Conservation (phyloP, 345 rosid genomes). For the Toxicodendron radicans region DNA sequence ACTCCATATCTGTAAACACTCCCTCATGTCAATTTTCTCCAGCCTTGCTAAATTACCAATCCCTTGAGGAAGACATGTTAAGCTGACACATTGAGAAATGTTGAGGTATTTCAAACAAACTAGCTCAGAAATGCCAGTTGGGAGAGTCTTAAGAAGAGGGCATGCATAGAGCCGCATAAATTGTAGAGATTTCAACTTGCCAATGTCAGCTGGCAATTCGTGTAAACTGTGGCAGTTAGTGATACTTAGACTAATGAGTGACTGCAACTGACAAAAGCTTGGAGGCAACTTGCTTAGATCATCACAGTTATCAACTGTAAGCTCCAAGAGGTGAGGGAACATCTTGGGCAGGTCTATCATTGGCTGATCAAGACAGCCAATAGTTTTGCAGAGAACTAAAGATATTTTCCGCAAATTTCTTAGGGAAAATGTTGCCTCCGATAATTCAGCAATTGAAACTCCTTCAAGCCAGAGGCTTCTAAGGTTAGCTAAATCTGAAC, state of each 20-base stretch:
- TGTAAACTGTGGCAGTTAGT: constrained; percentile 80
- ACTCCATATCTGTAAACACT: constrained; percentile 44
- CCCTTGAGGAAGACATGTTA: constrained; percentile 58
- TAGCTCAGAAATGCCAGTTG: constrained; percentile 57
- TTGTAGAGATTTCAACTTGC: constrained; percentile 48
- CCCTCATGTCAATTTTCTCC: constrained; percentile 95
- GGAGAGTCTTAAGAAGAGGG: constrained; percentile 56
- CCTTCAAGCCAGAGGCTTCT: constrained; percentile 92
- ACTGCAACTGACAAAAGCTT: constrained; percentile 47
- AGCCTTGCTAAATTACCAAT: constrained; percentile 53
- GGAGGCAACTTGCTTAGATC: constrained; percentile 63
- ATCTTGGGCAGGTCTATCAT: constrained; percentile 41
- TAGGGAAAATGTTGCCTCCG: constrained; percentile 46
- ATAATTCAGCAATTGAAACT: constrained; percentile 49
- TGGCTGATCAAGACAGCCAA: constrained; percentile 53
- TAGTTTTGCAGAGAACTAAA: constrained; percentile 72
- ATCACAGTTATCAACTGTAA: constrained; percentile 77
- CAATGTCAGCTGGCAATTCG: constrained; percentile 52
- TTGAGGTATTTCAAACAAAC: constrained; percentile 60
- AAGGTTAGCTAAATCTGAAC: constrained; percentile 48
- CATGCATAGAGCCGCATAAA: constrained; percentile 76
- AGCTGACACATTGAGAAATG: constrained; percentile 68
- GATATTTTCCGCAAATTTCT: constrained; percentile 61
- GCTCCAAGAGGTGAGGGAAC: constrained; percentile 66
- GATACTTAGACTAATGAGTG: constrained; percentile 63